Evolutionary conservation across 176 grass and related monocot genomes (phyloP).

Genomic region (Oryza officinalis): DNA sequence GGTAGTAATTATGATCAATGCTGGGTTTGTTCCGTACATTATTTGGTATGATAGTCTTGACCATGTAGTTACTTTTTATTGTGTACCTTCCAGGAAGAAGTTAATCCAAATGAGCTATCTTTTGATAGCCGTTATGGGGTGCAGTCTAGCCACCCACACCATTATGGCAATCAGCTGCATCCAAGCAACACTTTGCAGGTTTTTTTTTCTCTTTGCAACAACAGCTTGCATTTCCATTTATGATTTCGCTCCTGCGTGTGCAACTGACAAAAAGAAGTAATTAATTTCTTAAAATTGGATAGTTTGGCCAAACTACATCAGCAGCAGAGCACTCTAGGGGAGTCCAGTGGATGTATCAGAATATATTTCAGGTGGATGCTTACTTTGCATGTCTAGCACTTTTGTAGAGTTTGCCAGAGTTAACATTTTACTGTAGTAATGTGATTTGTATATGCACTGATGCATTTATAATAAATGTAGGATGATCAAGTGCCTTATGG

Average conservation of each 20-base stretch:
- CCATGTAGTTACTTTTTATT: constrained; percentile 22
- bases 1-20: constrained; percentile 38
- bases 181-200: constrained; percentile 59
- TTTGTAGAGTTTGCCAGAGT: neutral
- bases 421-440: constrained; percentile 7
- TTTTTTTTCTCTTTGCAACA: constrained; percentile 33
- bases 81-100: constrained; percentile 61
- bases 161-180: constrained; percentile 59
- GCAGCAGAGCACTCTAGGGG: constrained; percentile 51
- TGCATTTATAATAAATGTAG: constrained; percentile 38
- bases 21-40: constrained; percentile 6
- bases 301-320: constrained; percentile 62
- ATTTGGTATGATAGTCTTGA: neutral
- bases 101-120: constrained; percentile 68
- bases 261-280: constrained; percentile 20
- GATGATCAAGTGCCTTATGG: constrained; percentile 74
- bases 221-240: constrained; percentile 18
- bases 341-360: constrained; percentile 61
- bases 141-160: constrained; percentile 52
- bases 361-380: constrained; percentile 55
- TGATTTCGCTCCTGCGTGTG: neutral
- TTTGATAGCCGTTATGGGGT: constrained; percentile 65
- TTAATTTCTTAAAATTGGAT: constrained; percentile 42
- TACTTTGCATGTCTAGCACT: constrained; percentile 9
- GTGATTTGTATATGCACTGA: constrained; percentile 12